phyloP scores from a whole-genome alignment of 31 red algal species.

The Pterothamnion heteromorphum region DNA sequence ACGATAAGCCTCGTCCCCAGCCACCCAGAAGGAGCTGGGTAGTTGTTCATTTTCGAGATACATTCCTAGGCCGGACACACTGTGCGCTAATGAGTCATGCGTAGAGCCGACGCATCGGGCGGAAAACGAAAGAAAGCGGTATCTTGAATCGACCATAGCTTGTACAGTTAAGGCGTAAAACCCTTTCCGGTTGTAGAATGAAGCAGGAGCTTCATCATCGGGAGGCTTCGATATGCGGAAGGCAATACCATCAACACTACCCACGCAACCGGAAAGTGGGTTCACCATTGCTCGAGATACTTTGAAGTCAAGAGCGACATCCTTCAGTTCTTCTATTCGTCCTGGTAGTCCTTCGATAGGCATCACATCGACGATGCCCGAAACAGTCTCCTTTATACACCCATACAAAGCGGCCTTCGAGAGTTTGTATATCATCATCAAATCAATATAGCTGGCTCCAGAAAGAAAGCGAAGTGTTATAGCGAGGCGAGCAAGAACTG shows the following conservation, averaged over 20 bases:
- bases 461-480: background rate
- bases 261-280: conserved; percentile 30
- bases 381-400: background rate
- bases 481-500: background rate
- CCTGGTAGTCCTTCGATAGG: background rate
- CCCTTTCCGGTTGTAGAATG: background rate
- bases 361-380: background rate
- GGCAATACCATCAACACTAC: conserved; percentile 44
- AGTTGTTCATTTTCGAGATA: conserved; percentile 18
- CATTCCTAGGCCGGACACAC: background rate
- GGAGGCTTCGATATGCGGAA: conserved; percentile 31
- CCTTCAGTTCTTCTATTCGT: background rate
- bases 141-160: conserved; percentile 44
- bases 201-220: background rate
- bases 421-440: conserved; percentile 21
- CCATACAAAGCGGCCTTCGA: too few species aligned
- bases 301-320: conserved; percentile 13
- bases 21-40: conserved; percentile 23
- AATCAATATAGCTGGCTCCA: background rate
- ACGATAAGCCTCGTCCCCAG: conserved; percentile 48
- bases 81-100: conserved; percentile 44
- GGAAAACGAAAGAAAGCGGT: conserved; percentile 43
- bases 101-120: conserved; percentile 50
- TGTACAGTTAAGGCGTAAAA: conserved; percentile 24
- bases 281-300: conserved; percentile 1